phyloP scores from a whole-genome alignment of 2,329 filamentous ascomycete species.

The Blumeria graminis region DNA sequence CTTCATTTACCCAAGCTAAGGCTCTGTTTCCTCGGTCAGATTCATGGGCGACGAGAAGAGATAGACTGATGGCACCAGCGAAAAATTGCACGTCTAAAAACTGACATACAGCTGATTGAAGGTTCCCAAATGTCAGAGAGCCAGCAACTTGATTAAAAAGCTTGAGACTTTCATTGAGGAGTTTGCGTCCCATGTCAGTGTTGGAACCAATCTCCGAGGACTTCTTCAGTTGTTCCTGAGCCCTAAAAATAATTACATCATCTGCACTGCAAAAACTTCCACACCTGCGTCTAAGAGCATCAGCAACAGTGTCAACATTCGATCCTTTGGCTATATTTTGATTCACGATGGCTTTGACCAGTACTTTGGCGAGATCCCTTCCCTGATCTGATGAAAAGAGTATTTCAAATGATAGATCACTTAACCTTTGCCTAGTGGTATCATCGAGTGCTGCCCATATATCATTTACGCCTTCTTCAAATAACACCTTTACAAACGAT shows the following conservation, averaged over 20 bases:
- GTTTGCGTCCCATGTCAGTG: slow-evolving; percentile 48
- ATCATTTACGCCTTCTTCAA: slow-evolving; percentile 78
- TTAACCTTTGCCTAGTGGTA: slow-evolving; percentile 40
- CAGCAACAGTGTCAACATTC: slow-evolving; percentile 91
- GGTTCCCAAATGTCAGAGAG: slow-evolving; percentile 56
- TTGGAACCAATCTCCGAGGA: slow-evolving; percentile 58
- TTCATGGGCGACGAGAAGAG: slow-evolving; percentile 58
- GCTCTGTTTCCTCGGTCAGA: slow-evolving; percentile 73
- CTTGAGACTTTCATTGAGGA: slow-evolving; percentile 71
- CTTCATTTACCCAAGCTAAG: slow-evolving; percentile 68
- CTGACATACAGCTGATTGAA: slow-evolving; percentile 53
- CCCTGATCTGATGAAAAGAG: slow-evolving; percentile 62
- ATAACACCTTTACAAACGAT: slow-evolving; percentile 82
- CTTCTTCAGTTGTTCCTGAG: slow-evolving; percentile 79
- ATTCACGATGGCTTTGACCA: slow-evolving; percentile 96
- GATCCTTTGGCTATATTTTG: slow-evolving; percentile 91
- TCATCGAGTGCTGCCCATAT: slow-evolving; percentile 60
- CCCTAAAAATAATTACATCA: slow-evolving; percentile 95
- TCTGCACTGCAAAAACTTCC: slow-evolving; percentile 95
- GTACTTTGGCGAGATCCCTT: slow-evolving; percentile 71
- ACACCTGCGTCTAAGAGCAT: slow-evolving; percentile 74
- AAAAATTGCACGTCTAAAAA: slow-evolving; percentile 73
- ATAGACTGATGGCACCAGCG: slow-evolving; percentile 76
- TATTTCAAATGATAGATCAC: slow-evolving; percentile 61
- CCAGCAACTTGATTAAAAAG: slow-evolving; percentile 76